Conservation (phyloP, 768 basidiomycete genomes). For the Russula foetens region DNA sequence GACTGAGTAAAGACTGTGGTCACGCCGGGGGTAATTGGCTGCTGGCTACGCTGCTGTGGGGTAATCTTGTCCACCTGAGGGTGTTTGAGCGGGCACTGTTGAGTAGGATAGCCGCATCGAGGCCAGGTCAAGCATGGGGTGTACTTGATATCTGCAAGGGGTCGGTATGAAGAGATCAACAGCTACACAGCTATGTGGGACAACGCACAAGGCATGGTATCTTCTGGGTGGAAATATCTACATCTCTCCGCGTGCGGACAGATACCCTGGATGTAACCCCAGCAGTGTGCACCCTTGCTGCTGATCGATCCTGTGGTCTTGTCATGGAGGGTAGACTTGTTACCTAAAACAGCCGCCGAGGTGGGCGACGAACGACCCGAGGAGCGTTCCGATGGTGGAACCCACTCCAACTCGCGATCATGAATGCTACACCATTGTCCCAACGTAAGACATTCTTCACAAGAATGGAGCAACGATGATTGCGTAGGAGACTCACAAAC, state of each 20-base stretch:
- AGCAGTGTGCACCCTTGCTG: slow-evolving; percentile 9
- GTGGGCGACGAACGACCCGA: slow-evolving; percentile 1
- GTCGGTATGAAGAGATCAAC: neutral
- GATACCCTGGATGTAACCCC: slow-evolving; percentile 1
- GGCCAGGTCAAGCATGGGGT: slow-evolving; percentile 8
- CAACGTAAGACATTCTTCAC: too few relatives aligned
- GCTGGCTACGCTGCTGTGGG: neutral
- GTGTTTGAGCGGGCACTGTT: slow-evolving; percentile 1
- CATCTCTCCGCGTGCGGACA: neutral
- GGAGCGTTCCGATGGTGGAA: neutral
- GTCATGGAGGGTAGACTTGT: neutral
- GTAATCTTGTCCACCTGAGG: neutral
- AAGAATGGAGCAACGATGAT: too few relatives aligned
- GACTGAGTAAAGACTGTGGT: neutral
- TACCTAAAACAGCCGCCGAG: neutral
- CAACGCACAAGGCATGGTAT: neutral
- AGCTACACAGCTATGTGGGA: too few relatives aligned
- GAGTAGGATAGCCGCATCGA: slow-evolving; percentile 1
- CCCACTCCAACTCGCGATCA: slow-evolving; percentile 4
- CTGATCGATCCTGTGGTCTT: neutral
- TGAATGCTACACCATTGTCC: slow-evolving; percentile 1
- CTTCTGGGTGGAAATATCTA: neutral
- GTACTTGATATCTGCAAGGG: slow-evolving; percentile 1
- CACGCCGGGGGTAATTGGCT: neutral
- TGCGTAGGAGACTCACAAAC: neutral